Conservation (phyloP, 352 stramenopile species). For the Lagenidium sp. region DNA sequence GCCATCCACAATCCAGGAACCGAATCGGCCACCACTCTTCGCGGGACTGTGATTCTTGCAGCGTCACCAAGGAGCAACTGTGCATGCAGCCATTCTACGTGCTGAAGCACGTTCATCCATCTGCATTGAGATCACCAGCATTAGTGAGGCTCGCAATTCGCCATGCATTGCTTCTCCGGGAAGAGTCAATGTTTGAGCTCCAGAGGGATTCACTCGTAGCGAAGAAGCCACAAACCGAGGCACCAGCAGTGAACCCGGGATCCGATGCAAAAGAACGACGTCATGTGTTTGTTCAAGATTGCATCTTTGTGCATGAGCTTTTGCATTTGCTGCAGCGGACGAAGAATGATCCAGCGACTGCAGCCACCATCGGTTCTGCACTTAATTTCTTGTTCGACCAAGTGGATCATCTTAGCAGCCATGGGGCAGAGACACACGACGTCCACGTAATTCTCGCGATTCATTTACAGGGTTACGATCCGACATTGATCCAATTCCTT, state of each 20-base stretch:
- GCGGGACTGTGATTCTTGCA: too few species aligned
- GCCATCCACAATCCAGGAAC: too few species aligned
- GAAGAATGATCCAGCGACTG: neutral
- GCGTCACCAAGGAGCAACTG: slow-evolving; percentile 32
- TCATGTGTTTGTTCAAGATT: slow-evolving; percentile 46
- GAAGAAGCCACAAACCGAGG: slow-evolving; percentile 21
- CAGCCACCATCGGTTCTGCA: slow-evolving; percentile 12
- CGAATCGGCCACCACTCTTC: too few species aligned
- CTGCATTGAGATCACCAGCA: slow-evolving; percentile 24
- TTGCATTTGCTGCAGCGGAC: slow-evolving; percentile 10
- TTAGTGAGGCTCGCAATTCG: slow-evolving; percentile 30
- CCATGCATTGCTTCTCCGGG: slow-evolving; percentile 28
- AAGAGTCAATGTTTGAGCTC: slow-evolving; percentile 33
- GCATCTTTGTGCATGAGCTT: slow-evolving; percentile 37
- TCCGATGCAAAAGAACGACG: slow-evolving; percentile 25
- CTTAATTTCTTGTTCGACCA: too few species aligned
- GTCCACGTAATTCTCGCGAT: slow-evolving; percentile 33
- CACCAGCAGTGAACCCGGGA: slow-evolving; percentile 10
- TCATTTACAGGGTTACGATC: slow-evolving; percentile 43
- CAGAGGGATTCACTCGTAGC: too few species aligned
- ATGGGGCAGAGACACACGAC: too few species aligned
- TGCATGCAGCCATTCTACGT: slow-evolving; percentile 45
- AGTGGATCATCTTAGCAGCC: too few species aligned
- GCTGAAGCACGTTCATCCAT: slow-evolving; percentile 27
- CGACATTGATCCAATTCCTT: slow-evolving; percentile 18